Conservation (phyloP, 257 asterid species). For the Penstemon newberryi region DNA sequence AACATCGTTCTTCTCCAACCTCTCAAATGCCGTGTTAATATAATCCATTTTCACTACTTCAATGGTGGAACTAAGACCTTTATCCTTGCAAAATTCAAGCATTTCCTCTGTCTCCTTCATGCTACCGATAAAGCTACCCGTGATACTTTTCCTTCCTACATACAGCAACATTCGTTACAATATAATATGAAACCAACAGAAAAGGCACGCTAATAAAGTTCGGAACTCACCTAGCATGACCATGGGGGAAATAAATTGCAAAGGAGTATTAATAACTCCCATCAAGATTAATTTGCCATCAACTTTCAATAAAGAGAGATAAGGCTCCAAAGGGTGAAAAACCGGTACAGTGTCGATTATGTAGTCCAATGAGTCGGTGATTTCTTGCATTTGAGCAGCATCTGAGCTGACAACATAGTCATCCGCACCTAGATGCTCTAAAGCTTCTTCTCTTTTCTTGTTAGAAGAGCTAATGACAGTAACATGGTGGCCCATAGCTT, state of each 20-base stretch:
- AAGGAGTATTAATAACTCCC: conserved; percentile 86
- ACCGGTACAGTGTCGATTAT: conserved; percentile 88
- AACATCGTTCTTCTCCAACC: conserved; percentile 92
- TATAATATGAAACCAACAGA: background rate
- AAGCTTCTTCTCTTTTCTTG: conserved; percentile 72
- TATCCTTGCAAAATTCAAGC: conserved; percentile 92
- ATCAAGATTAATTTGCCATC: conserved; percentile 86
- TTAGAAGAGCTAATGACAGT: conserved; percentile 86
- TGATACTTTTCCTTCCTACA: conserved; percentile 77
- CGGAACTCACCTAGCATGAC: conserved; percentile 81
- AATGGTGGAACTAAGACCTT: conserved; percentile 58
- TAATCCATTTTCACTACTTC: conserved; percentile 91
- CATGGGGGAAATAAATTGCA: conserved; percentile 80
- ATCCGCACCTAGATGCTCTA: conserved; percentile 86
- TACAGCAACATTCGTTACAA: background rate
- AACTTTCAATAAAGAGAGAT: conserved; percentile 67
- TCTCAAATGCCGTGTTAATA: conserved; percentile 73
- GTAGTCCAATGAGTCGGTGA: conserved; percentile 76
- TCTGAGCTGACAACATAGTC: conserved; percentile 84
- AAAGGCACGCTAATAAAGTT: background rate
- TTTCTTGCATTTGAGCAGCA: conserved; percentile 47
- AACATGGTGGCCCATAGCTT: conserved; percentile 90
- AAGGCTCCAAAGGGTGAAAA: conserved; percentile 81
- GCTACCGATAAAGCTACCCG: conserved; percentile 93
- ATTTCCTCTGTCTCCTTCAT: conserved; percentile 81